phyloP scores from a whole-genome alignment of 2,329 filamentous ascomycete genomes.

The Aspergillus versicolor region DNA sequence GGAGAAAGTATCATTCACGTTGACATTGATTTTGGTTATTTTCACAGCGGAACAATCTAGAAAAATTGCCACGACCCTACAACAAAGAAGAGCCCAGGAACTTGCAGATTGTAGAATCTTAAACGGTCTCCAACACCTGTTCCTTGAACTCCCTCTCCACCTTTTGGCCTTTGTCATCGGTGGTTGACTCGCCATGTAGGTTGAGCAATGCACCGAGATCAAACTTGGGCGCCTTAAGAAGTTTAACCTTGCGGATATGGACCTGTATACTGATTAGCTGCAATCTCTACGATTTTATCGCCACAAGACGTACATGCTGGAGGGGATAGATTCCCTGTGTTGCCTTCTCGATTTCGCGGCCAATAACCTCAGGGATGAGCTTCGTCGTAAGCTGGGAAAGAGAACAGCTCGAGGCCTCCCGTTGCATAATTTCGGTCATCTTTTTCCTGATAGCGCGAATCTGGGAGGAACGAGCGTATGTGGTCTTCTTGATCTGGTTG shows the following conservation, averaged over 20 bases:
- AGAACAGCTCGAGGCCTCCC: slow-evolving; percentile 91
- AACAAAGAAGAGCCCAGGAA: slow-evolving; percentile 64
- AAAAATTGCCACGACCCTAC: neutral
- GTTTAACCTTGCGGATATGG: slow-evolving; percentile 99
- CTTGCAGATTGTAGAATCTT: slow-evolving; percentile 67
- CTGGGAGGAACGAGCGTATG: slow-evolving; percentile 94
- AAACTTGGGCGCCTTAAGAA: slow-evolving; percentile 98
- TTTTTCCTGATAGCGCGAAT: slow-evolving; percentile 98
- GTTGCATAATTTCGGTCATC: slow-evolving; percentile 99
- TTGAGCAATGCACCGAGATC: slow-evolving; percentile 94
- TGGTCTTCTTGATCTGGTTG: slow-evolving; percentile 99
- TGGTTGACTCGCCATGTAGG: slow-evolving; percentile 95
- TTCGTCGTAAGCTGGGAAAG: slow-evolving; percentile 96
- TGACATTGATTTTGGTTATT: slow-evolving; percentile 11
- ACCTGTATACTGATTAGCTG: slow-evolving; percentile 63
- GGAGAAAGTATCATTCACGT: slow-evolving; percentile 9
- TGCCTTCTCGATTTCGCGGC: slow-evolving; percentile 99
- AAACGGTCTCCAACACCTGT: slow-evolving; percentile 89
- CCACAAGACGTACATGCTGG: slow-evolving; percentile 76
- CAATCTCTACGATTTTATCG: neutral
- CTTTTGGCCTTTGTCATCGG: slow-evolving; percentile 97
- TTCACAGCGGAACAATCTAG: slow-evolving; percentile 7
- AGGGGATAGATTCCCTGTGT: slow-evolving; percentile 99
- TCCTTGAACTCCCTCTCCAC: slow-evolving; percentile 99
- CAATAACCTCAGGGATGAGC: slow-evolving; percentile 99